A percentile compares a stretch with the other conserved stretches of the same genome.
Evolutionary conservation across 805 yeast genomes (phyloP).

Genomic region (Komagataella pastoris): DNA sequence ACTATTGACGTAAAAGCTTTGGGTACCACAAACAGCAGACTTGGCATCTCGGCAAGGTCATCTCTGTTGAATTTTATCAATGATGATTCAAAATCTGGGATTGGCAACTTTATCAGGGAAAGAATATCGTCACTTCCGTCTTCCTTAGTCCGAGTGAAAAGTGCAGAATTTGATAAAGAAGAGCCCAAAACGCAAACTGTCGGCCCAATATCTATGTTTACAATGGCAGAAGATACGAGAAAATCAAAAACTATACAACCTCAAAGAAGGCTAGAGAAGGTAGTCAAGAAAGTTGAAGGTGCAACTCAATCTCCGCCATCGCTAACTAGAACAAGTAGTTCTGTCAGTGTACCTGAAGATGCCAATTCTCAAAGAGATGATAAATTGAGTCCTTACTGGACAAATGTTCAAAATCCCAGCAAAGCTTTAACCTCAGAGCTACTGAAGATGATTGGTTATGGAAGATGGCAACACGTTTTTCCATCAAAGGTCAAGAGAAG

Average conservation of each 20-base stretch:
- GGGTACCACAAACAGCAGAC: constrained; percentile 21
- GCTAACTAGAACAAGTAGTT: constrained; percentile 5
- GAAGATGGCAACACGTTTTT: constrained; percentile 87
- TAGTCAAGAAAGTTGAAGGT: constrained; percentile 1
- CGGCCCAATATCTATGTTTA: not conserved
- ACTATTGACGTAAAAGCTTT: constrained; percentile 20
- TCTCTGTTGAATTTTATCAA: constrained; percentile 21
- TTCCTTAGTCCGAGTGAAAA: constrained; percentile 3
- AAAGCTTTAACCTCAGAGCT: constrained; percentile 42
- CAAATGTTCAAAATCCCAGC: constrained; percentile 67
- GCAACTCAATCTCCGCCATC: constrained; percentile 1
- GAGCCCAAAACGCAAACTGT: not conserved
- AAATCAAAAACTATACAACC: not conserved
- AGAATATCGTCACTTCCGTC: constrained; percentile 18
- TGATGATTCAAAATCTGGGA: not conserved
- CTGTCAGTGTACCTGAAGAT: not conserved
- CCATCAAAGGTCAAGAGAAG: constrained; percentile 57
- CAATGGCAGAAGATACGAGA: not conserved
- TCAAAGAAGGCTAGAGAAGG: not conserved
- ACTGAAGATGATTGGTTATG: constrained; percentile 45
- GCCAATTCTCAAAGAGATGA: constrained; percentile 11
- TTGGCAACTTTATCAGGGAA: constrained; percentile 15
- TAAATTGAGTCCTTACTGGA: constrained; percentile 35
- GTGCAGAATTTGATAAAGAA: not conserved
- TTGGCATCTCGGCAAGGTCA: constrained; percentile 24